phyloP scores from a whole-genome alignment of 257 asterid species.

The Nicotiana knightiana region DNA sequence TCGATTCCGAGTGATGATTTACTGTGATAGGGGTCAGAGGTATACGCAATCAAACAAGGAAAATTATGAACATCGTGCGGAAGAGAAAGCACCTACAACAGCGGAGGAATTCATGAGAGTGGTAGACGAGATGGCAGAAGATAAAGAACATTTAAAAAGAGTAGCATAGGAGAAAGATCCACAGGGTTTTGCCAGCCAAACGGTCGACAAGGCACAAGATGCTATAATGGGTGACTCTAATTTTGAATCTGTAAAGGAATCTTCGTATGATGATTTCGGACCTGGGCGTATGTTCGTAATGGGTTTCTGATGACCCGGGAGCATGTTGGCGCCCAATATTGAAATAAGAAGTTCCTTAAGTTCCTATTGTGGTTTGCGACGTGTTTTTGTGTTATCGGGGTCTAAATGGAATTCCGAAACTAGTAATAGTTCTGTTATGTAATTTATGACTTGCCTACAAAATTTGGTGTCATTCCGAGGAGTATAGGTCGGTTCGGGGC shows the following conservation, averaged over 20 bases:
- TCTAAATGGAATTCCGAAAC: too few species aligned
- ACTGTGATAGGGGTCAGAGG: neutral
- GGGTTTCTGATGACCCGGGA: too few species aligned
- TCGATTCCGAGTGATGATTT: neutral
- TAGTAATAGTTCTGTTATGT: too few species aligned
- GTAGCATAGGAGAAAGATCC: conserved; percentile 12
- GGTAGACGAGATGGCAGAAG: conserved; percentile 17
- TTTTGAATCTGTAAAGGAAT: conserved; percentile 8
- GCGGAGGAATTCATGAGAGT: conserved; percentile 22
- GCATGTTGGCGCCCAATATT: too few species aligned
- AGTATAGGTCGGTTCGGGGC: too few species aligned
- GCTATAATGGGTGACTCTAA: neutral
- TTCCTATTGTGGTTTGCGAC: too few species aligned
- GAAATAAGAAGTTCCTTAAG: too few species aligned
- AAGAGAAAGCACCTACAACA: conserved; percentile 22
- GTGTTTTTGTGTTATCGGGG: too few species aligned
- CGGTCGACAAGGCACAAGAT: conserved; percentile 9
- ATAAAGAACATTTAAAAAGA: neutral
- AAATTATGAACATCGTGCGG: neutral
- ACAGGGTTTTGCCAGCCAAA: conserved; percentile 10
- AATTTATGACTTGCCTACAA: too few species aligned
- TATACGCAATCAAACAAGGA: neutral
- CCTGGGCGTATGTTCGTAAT: too few species aligned
- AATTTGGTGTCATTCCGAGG: too few species aligned
- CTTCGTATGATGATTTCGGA: too few species aligned